Percentiles rank a stretch among this genome's conserved stretches.
phyloP scores from a whole-genome alignment of 495 filamentous ascomycete genomes.

The Glarea lozoyensis region DNA sequence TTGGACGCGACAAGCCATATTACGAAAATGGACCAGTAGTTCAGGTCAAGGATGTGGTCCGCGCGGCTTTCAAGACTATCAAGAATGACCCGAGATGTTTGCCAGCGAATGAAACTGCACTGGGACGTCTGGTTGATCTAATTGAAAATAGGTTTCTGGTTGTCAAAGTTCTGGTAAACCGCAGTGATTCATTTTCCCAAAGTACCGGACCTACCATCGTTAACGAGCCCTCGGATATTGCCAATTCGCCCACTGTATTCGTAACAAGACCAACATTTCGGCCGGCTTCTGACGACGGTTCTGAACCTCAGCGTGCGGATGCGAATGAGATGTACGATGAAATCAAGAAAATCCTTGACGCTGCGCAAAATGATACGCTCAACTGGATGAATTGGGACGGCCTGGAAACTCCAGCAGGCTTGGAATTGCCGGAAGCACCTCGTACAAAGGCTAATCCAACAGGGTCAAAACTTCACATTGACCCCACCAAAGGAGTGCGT shows the following conservation, averaged over 20 bases:
- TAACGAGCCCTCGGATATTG: not conserved
- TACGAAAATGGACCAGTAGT: not conserved
- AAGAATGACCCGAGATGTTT: conserved; percentile 1
- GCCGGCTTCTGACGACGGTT: not conserved
- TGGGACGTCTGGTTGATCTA: conserved; percentile 2
- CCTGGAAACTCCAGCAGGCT: not conserved
- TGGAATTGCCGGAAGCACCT: not conserved
- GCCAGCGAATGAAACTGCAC: not conserved
- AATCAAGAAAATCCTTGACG: not conserved
- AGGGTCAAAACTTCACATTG: no score
- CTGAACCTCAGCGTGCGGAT: not conserved
- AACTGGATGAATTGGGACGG: not conserved
- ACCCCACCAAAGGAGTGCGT: no score
- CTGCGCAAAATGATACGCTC: not conserved
- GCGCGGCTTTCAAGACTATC: conserved; percentile 1
- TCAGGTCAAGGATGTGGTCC: conserved; percentile 1
- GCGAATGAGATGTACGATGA: not conserved
- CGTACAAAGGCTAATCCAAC: no score
- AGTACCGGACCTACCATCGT: not conserved
- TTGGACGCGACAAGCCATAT: conserved; percentile 4
- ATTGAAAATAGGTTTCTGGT: conserved; percentile 2
- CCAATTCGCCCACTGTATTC: no score
- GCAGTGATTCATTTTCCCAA: not conserved
- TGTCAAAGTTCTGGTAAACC: not conserved
- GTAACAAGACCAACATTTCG: not conserved